A percentile compares a stretch with the other conserved stretches of the same genome.
Conservation (phyloP, 306 rosid species). For the Urtica urens region DNA sequence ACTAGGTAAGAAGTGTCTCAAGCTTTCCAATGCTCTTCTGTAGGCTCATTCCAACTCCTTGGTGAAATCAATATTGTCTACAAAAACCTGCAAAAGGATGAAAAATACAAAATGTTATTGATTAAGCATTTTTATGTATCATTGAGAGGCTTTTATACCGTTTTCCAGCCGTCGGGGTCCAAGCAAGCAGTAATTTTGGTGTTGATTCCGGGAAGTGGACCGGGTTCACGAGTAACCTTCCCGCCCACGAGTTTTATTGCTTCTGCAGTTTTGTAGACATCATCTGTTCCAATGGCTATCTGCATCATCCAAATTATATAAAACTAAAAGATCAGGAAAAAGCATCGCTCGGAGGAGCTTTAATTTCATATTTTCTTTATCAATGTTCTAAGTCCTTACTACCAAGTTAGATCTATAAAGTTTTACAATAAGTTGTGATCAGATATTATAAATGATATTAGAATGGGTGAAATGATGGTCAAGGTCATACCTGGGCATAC, state of each 20-base stretch:
- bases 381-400: too few species aligned
- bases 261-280: conserved; percentile 88
- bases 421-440: too few species aligned
- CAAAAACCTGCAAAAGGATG: conserved; percentile 62
- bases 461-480: conserved; percentile 4
- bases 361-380: too few species aligned
- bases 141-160: too few species aligned
- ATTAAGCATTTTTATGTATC: too few species aligned
- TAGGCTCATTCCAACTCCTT: conserved; percentile 65
- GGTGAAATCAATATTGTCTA: conserved; percentile 71
- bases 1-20: conserved; percentile 8
- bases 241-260: conserved; percentile 77
- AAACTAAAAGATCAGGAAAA: too few species aligned
- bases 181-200: conserved; percentile 83
- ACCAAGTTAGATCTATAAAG: too few species aligned
- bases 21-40: conserved; percentile 7
- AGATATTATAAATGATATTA: too few species aligned
- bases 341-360: too few species aligned
- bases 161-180: conserved; percentile 97
- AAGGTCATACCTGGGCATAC: conserved; percentile 64
- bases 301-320: conserved; percentile 13
- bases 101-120: too few species aligned
- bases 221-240: conserved; percentile 76
- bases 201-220: conserved; percentile 67
- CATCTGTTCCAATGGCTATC: conserved; percentile 90